Conservation (phyloP, 139 green algal species). For the Diplosphaera chodatii region DNA sequence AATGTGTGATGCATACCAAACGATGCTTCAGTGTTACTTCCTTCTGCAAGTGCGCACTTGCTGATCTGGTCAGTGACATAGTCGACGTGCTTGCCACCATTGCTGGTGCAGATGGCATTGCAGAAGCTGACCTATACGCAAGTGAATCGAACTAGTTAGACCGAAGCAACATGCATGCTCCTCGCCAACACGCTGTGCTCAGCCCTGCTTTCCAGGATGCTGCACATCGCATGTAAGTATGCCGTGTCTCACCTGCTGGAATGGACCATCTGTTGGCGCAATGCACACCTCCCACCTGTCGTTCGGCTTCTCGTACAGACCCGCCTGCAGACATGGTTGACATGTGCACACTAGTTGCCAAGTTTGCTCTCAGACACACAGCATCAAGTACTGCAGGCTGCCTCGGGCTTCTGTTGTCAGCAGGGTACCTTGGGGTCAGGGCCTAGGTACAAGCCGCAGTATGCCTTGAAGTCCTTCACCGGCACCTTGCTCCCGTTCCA, state of each 20-base stretch:
- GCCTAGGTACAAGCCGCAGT: constrained; percentile 92
- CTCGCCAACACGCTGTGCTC: too few relatives aligned
- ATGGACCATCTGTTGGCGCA: constrained; percentile 81
- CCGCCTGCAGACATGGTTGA: constrained; percentile 34
- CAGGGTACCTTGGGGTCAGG: constrained; percentile 27
- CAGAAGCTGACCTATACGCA: constrained; percentile 95
- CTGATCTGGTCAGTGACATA: constrained; percentile 84
- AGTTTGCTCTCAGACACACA: too few relatives aligned
- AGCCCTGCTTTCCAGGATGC: too few relatives aligned
- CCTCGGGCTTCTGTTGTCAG: too few relatives aligned
- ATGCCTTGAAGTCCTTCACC: constrained; percentile 90
- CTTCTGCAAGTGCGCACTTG: constrained; percentile 62
- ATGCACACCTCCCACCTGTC: constrained; percentile 95
- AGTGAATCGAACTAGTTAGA: too few relatives aligned
- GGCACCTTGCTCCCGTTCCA: constrained; percentile 77
- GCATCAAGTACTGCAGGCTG: too few relatives aligned
- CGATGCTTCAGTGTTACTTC: too few relatives aligned
- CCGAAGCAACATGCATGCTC: too few relatives aligned
- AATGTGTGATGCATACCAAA: too few relatives aligned
- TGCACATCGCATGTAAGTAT: too few relatives aligned
- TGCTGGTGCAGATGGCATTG: constrained; percentile 95
- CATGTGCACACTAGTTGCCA: too few relatives aligned
- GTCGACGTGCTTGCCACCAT: constrained; percentile 96
- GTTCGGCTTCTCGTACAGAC: constrained; percentile 81
- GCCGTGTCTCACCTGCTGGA: constrained; percentile 82